These are phyloP conservation scores for Peronosclerospora sorghi DNA, from an alignment of 352 stramenopile genomes.

Conservation along the genomic window DNA sequence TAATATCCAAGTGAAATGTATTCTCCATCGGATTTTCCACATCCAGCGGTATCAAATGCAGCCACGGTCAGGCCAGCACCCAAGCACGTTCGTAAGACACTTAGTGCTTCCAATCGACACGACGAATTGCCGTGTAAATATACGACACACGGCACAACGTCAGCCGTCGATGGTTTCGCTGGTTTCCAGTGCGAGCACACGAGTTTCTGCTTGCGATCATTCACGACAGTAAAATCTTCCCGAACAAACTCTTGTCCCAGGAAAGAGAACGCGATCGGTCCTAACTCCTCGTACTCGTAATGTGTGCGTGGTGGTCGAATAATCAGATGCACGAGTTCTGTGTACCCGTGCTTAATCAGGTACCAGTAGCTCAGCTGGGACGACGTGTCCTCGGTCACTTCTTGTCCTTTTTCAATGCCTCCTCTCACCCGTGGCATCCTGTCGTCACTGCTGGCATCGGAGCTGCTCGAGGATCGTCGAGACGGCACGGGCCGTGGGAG, in stretches of 20 bases:
- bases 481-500: conserved; percentile 8
- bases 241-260: conserved; percentile 77
- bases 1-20: conserved; percentile 97
- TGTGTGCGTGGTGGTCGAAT: conserved; percentile 91
- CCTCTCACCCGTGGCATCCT: conserved; percentile 29
- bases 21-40: conserved; percentile 92
- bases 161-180: conserved; percentile 13
- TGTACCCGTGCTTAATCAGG: conserved; percentile 85
- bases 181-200: conserved; percentile 94
- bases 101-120: conserved; percentile 90
- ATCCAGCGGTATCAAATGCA: conserved; percentile 95
- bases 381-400: conserved; percentile 63
- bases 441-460: conserved; percentile 15
- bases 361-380: conserved; percentile 80
- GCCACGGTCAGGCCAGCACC: conserved; percentile 90
- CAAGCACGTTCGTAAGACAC: conserved; percentile 83
- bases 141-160: conserved; percentile 87
- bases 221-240: conserved; percentile 85
- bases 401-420: conserved; percentile 62
- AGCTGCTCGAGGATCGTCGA: conserved; percentile 9
- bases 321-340: conserved; percentile 95
- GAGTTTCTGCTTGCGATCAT: conserved; percentile 75
- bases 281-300: conserved; percentile 88
- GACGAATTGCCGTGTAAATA: conserved; percentile 98
- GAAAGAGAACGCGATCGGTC: conserved; percentile 87